Evolutionary conservation across 805 yeast species (phyloP), one percentile per base, ranked within the genome.

Genomic region (Ogataea degrootiae): DNA sequence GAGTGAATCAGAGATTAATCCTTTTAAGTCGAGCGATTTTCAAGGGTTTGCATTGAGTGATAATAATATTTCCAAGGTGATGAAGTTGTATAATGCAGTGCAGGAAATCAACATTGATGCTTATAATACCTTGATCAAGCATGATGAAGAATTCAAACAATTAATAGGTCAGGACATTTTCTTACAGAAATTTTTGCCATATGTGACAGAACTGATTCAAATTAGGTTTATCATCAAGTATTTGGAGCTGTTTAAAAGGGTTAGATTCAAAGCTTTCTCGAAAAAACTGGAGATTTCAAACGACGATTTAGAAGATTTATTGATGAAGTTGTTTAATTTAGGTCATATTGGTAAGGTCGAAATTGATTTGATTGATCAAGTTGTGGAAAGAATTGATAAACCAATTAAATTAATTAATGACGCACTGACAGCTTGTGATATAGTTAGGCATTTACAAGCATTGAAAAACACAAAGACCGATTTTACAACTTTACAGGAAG

Each of bases 21-120:
- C 88, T 2, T 84, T 85, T 56, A 85, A 82, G 52, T 78, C 87
- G 0, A 86, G 81, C 57, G 92, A 85, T 61, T 82, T 87, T 45
- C 68, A 66, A 47, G 66, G 69, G 8, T 65, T 66, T 45, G 38
- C 34, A 6, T 37, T 58, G 9, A 56, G 57, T 36, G 19, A 52
- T 2, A 43, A 50, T 6, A 49, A 48, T 5, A 51, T 66, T 33
- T 45, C 52, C 26, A 43, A 43, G 23, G 44, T 66, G 34, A 56
- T 66, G 60, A 49, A 57, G 19, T 21, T 67, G 11, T 66, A 62
- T 43, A 50, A 56, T 16, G 39, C 54, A n/a, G 63, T 63, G 37
- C 60, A 57, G 39, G 50, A 55, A 22, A 46, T 54, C 8, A 56
- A 64, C 49, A 60, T 67, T 16, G 46, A 43, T 5, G 31, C 29